Percentiles rank a stretch among this genome's conserved stretches.
Conservation (phyloP, 768 basidiomycete species). For the Phaeotremella fagi region DNA sequence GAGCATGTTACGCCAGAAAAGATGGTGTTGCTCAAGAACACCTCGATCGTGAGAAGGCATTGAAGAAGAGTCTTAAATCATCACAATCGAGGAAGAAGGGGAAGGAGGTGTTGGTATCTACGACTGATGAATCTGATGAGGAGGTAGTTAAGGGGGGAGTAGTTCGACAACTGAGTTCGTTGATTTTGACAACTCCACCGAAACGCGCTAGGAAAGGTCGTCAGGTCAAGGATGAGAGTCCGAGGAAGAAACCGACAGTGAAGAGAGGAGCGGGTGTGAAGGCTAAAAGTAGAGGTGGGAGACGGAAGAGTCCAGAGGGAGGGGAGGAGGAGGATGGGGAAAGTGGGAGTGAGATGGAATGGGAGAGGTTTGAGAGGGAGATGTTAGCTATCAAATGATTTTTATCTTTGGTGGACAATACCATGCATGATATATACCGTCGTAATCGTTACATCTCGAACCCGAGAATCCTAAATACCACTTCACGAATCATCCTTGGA, state of each 20-base stretch:
- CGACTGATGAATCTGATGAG: background rate
- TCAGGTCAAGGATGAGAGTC: background rate
- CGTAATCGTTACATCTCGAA: background rate
- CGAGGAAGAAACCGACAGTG: background rate
- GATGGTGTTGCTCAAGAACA: constrained; percentile 22
- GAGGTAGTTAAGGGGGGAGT: background rate
- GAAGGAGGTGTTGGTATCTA: background rate
- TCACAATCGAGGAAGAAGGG: background rate
- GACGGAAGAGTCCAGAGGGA: background rate
- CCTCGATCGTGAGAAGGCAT: constrained; percentile 12
- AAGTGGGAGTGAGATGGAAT: constrained; percentile 6
- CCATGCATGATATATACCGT: too few relatives aligned
- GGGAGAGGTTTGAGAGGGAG: constrained; percentile 12
- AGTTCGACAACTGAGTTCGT: background rate
- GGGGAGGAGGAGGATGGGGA: constrained; percentile 1
- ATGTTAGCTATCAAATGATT: constrained; percentile 11
- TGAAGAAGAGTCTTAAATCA: background rate
- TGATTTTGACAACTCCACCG: background rate
- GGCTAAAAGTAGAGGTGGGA: background rate
- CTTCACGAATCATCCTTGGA: background rate
- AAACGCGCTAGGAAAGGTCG: background rate
- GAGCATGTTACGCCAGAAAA: constrained; percentile 41
- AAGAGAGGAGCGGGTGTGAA: background rate
- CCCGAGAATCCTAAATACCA: background rate
- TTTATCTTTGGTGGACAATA: too few relatives aligned